Evolutionary conservation across 345 rosid genomes (phyloP), one percentile per base, ranked within the genome.

Genomic region (Dipteronia sinensis): DNA sequence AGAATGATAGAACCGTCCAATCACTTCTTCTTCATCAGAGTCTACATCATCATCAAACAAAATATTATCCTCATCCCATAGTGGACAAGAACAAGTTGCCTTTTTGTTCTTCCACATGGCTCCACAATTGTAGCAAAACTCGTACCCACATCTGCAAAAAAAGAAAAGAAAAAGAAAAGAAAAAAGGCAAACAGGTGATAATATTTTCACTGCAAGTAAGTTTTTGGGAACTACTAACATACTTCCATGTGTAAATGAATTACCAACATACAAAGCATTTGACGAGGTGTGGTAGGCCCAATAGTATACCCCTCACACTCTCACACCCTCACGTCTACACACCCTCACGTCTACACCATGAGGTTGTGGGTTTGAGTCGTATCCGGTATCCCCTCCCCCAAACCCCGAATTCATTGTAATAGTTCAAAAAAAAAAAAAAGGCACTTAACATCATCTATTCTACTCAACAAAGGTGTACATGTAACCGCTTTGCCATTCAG

Each of bases 61-160:
- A 69, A 87, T 85, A 66, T 70, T 17, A 17, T 74, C 78, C 80
- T 88, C 93, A 25, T 79, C 86, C 95, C 93, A 91, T 19, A 88
- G 80, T 0, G 90, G 92, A 69, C 97, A 92, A 0, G 81, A 22
- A 76, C 97, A 92, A 10, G 91, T 85, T 44, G 94, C 69, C 47
- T 66, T 84, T 67, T 90, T 88, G 76, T 86, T 65, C 79, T 80
- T 89, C 90, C 90, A 92, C 73, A 78, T 87, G 4, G 87, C 88
- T 44, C 97, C 97, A 63, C 94, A 92, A 3, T 71, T 88, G 70
- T 92, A 92, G 85, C 97, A 92, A 74, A 92, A 92, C 83, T 92
- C 89, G 27, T 73, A 73, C 7, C 91, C 93, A 20, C 91, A 89
- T 69, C 93, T 87, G 81, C 81, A 56, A 49, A 42, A 42, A 68